Evolutionary conservation across 768 basidiomycete genomes (phyloP), one percentile per base, ranked within the genome.

Genomic region (Chlorophyllum brunneum): DNA sequence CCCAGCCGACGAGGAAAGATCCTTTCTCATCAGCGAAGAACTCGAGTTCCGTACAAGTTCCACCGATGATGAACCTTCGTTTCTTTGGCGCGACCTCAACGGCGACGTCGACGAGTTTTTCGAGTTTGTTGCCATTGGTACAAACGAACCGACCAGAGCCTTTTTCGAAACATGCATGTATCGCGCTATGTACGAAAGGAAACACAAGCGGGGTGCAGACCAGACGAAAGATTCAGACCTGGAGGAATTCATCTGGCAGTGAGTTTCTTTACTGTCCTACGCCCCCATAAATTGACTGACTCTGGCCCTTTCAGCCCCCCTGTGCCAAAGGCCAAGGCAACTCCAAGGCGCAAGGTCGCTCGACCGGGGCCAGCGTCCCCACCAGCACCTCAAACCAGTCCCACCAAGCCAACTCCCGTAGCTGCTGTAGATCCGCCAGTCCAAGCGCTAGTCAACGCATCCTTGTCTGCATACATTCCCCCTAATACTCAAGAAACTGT

Each of bases 151-250:
- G 0, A 95, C 92, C 0, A 81, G 85, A 41, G 86, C 81, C 13
- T 88, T 93, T 65, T 97, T 98, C 64, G 94, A 98, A 70, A 85
- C 85, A 22, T 91, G 93, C 70, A 88, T 98, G 78, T 90, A 95
- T 60, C 84, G 91, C 24, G 95, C 95, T 54, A 93, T 98, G 85
- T 98, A 87, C 67, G 97, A 99, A 65, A 82, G 94, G 69, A 95
- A 94, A 72, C 86, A 88, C 73, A 85, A 77, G 60, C 73, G 59
- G 45, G 82, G 80, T 59, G 88, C 90, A 9, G 85, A 90, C 49
- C 79, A 75, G 54, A 78, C 85, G 15, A 67, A 65, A 26, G 87
- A 92, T 59, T 68, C 74, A 1, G 83, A 88, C 27, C 71, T 98
- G 30, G 80, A 86, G 27, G 81, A 90, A 61, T 91, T 98, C 62